Percentiles rank a stretch among this genome's conserved stretches.
phyloP scores from a whole-genome alignment of 805 yeast species.

The Ogataea sp. region DNA sequence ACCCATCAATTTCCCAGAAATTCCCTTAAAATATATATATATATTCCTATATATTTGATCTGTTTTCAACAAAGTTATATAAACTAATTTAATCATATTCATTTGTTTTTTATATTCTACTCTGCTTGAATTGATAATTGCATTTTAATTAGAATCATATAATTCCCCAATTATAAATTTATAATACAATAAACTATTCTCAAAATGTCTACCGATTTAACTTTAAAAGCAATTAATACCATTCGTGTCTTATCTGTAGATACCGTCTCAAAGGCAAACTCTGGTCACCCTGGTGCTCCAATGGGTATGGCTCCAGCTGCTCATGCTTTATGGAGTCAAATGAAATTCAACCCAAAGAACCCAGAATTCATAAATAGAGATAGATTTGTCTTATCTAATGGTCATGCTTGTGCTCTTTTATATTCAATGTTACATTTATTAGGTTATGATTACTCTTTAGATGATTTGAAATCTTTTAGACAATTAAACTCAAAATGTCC shows the following conservation, averaged over 20 bases:
- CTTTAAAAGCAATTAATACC: constrained; percentile 72
- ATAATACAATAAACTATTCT: no score
- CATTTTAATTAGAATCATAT: no score
- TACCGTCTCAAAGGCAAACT: constrained; percentile 78
- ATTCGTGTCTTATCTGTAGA: constrained; percentile 87
- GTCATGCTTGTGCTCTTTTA: constrained; percentile 90
- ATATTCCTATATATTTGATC: no score
- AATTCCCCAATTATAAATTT: neutral
- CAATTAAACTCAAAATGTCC: constrained; percentile 88
- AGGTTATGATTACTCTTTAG: constrained; percentile 75
- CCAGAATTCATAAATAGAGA: constrained; percentile 93
- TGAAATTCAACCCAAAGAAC: constrained; percentile 85
- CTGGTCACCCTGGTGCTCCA: constrained; percentile 99
- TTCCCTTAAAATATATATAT: no score
- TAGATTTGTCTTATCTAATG: constrained; percentile 90
- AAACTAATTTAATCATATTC: no score
- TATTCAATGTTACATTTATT: constrained; percentile 79
- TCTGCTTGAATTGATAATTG: no score
- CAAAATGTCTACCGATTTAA: constrained; percentile 45
- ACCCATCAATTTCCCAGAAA: no score
- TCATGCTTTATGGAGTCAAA: constrained; percentile 72
- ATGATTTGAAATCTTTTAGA: constrained; percentile 86
- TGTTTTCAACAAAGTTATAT: no score
- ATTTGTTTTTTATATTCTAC: no score
- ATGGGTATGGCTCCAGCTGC: constrained; percentile 97